A percentile compares a stretch with the other conserved stretches of the same genome.
Evolutionary conservation across 2,329 filamentous ascomycete genomes (phyloP).

Genomic region (Ceratocystis alfenasii): DNA sequence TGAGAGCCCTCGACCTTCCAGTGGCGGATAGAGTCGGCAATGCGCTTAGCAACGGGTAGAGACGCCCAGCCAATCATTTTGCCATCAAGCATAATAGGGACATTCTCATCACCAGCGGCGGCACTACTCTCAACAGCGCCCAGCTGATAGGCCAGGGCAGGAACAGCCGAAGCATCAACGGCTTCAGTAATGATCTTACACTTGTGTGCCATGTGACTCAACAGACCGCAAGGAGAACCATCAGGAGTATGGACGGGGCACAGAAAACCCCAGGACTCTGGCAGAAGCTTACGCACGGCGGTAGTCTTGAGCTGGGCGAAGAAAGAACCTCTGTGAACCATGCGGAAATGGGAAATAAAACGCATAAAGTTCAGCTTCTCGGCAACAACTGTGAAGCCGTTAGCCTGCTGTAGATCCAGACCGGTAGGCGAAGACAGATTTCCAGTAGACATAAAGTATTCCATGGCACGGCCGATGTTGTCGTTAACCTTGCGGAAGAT

Average conservation of each 20-base stretch:
- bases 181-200: constrained; percentile 73
- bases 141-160: constrained; percentile 62
- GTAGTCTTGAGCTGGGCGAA: constrained; percentile 97
- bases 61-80: constrained; percentile 82
- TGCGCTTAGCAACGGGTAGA: constrained; percentile 66
- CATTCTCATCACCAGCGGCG: constrained; percentile 67
- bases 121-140: constrained; percentile 67
- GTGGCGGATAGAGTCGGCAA: constrained; percentile 76
- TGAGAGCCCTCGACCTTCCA: constrained; percentile 90
- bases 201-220: constrained; percentile 93
- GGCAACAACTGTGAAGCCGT: constrained; percentile 90
- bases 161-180: constrained; percentile 62
- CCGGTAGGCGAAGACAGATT: constrained; percentile 86
- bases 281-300: constrained; percentile 85
- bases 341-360: constrained; percentile 97
- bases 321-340: constrained; percentile 98
- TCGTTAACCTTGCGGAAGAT: constrained; percentile 76
- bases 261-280: constrained; percentile 95
- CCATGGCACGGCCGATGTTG: constrained; percentile 72
- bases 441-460: constrained; percentile 94
- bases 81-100: constrained; percentile 83
- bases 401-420: constrained; percentile 84
- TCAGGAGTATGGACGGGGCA: constrained; percentile 97
- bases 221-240: constrained; percentile 82
- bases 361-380: constrained; percentile 98